Percentiles rank a stretch among this genome's conserved stretches.
phyloP scores from a whole-genome alignment of 495 filamentous ascomycete genomes.

The Collariella sp. region DNA sequence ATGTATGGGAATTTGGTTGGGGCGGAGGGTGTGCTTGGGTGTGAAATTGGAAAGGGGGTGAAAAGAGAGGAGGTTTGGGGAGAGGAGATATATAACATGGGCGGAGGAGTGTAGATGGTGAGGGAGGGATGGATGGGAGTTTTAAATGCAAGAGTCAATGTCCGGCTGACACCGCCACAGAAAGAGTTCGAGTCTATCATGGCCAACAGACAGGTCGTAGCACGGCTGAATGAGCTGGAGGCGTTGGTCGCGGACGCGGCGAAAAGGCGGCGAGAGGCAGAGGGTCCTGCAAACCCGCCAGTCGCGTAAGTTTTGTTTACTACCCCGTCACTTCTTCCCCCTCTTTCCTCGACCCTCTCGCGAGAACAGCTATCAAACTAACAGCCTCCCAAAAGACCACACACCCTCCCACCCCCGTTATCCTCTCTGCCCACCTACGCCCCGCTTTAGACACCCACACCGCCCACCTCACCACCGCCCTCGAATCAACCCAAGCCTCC shows the following conservation, averaged over 20 bases:
- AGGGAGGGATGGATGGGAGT: neutral
- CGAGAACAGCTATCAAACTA: neutral
- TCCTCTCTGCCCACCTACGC: slow-evolving; percentile 64
- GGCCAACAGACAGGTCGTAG: slow-evolving; percentile 58
- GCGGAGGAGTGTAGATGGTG: neutral
- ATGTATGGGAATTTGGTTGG: neutral
- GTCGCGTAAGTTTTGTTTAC: slow-evolving; percentile 38
- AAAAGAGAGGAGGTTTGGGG: neutral
- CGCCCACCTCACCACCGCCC: slow-evolving; percentile 48
- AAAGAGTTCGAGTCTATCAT: slow-evolving; percentile 74
- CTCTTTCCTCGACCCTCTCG: neutral
- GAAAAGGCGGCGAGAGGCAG: slow-evolving; percentile 43
- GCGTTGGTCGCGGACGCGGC: slow-evolving; percentile 61
- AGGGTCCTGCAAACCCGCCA: slow-evolving; percentile 16
- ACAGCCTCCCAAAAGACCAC: slow-evolving; percentile 47
- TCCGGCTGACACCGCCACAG: slow-evolving; percentile 20
- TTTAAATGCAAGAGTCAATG: neutral
- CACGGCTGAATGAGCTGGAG: slow-evolving; percentile 76
- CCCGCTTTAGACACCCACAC: slow-evolving; percentile 54
- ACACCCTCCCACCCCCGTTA: slow-evolving; percentile 59
- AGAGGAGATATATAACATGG: no score
- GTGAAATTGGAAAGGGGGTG: neutral
- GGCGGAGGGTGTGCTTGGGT: neutral
- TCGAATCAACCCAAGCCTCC: slow-evolving; percentile 53
- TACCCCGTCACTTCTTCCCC: neutral